Base-by-base conservation (phyloP, 2,329 filamentous ascomycete species). In the Diaporthe caulivora region DNA sequence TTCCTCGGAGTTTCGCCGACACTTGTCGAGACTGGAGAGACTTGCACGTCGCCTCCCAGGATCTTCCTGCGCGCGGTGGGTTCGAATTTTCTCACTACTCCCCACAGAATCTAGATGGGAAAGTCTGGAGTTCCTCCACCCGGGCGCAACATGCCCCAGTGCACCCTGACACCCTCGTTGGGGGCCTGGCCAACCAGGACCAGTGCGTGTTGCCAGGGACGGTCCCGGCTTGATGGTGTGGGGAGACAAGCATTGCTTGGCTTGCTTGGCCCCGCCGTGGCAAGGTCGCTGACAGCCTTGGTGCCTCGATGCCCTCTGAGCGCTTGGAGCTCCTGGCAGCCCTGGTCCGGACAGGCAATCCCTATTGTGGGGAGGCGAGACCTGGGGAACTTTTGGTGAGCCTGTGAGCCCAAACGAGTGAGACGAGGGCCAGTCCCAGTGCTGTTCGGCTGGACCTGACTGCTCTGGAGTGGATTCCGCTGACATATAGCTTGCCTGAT, bases 201-300 rank as follows among this genome's bases (percentile, higher is more conserved):
- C 47, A 10, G 51, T n/a, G 49, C 44, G n/a, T 67, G 47, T 40
- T 18, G 18, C 29, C 44, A 24, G 26, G 21, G n/a, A 67, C 47
- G 31, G 47, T 29, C 62, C 62, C 62, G 62, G 62, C 62, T 40
- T n/a, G 31, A 53, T 29, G 62, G 62, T 53, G 62, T 67, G 62
- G 62, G 62, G 62, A 67, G 62, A 67, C 62, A 67, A 67, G 62
- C 62, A 53, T 53, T 67, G 62, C 62, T 67, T 67, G 62, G 62
- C 62, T 21, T 24, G 34, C 54, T 51, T 60, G 55, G 40, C 40
- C 51, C 65, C 55, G 55, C 58, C 72, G 53, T 71, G 51, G 51
- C 64, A 55, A 62, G 68, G 68, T 54, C 67, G 60, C 65, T 55
- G 11, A n/a, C 37, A 67, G 34, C 60, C 26, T 64, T 34, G 72